Base-by-base conservation (phyloP, 2,329 filamentous ascomycete genomes). In the Fusarium tjaetaba region DNA sequence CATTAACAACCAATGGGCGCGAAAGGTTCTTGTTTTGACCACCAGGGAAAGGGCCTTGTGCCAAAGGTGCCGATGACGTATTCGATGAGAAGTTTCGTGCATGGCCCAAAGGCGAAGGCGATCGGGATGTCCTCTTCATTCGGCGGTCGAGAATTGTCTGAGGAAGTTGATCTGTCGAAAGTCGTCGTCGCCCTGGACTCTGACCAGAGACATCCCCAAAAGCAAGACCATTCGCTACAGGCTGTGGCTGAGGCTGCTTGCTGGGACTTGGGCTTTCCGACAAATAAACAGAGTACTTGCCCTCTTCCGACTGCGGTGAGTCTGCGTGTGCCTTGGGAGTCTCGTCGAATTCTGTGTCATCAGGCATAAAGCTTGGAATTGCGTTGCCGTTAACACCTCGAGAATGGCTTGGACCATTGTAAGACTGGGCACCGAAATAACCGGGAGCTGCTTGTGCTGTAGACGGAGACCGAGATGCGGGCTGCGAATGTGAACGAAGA, bases 401-500 rank as follows among this genome's bases (percentile, higher is more conserved):
- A 15, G 83, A 68, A 16, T 78, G 78, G 1, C 82, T 71, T 5
- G 82, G 74, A 18, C 82, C 83, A 53, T 82, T 82, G 28, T 84
- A 75, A 45, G 83, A 72, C 73, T 83, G 82, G 60, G 75, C 76
- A 16, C 76, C 77, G 26, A 77, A 71, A 24, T 80, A 80, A 8
- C 73, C 75, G 16, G 73, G 60, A 4, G 72, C 58, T 22, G 76
- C 62, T 45, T 78, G 68, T 63, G 77, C 67, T 76, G 84, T 38
- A 75, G 81, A 70, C 52, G 80, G 76, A 72, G 84, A 82, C 36
- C 88, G 84, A 39, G 88, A 87, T 6, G 90, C 89, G 30, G 90
- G 90, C 78, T 92, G 90, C n/a, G 90, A 92, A 78, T 92, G 90
- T 32, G 90, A 92, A 71, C 90, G 86, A 69, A 90, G 79, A n/a